Conservation (phyloP, 108 stramenopile genomes). For the Thalassiosira profunda region DNA sequence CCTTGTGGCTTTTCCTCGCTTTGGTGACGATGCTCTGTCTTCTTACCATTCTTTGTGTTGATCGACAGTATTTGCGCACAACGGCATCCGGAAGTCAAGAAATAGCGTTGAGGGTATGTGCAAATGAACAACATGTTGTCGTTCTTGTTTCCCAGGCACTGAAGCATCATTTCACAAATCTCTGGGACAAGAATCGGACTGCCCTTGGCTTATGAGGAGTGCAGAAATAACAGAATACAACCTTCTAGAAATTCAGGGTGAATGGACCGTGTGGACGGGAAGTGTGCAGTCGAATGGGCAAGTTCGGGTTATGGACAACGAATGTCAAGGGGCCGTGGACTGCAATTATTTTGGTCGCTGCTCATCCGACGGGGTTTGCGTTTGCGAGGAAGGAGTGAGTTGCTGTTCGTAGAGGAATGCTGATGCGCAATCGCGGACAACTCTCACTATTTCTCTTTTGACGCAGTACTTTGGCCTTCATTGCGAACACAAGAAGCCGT, state of each 20-base stretch:
- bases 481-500: conserved; percentile 25
- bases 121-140: no score
- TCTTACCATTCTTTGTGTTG: neutral
- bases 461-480: conserved; percentile 14
- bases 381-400: neutral
- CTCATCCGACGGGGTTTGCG: neutral
- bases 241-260: conserved; percentile 18
- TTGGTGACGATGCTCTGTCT: neutral
- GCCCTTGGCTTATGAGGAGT: conserved; percentile 34
- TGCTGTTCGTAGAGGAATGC: neutral
- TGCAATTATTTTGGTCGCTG: conserved; percentile 14
- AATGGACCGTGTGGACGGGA: conserved; percentile 39
- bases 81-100: no score
- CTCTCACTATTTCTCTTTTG: no score
- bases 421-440: conserved; percentile 1
- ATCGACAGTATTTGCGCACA: neutral
- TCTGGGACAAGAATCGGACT: neutral
- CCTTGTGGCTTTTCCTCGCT: neutral
- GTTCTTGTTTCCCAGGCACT: no score
- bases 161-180: no score
- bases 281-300: neutral
- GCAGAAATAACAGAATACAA: conserved; percentile 12
- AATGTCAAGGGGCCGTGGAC: conserved; percentile 2
- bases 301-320: neutral
- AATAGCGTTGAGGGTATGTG: no score